Base-by-base conservation (phyloP, 1,284 basidiomycete genomes). In the Rhodotorula mucilaginosa region DNA sequence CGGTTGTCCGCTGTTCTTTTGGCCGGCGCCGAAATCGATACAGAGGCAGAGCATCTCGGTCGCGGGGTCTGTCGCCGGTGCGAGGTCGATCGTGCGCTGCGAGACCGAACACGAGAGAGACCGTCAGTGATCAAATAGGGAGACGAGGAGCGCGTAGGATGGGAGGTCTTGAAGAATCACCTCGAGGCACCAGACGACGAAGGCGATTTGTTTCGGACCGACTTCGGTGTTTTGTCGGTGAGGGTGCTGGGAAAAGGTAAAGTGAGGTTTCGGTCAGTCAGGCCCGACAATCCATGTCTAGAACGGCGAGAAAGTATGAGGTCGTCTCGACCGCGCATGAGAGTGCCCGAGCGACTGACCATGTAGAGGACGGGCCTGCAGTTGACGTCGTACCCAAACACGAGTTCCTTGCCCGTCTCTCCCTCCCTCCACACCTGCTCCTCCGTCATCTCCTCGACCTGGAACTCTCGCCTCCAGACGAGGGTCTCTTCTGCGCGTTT, bases 101-200 rank as follows among this genome's bases (percentile, higher is more conserved):
- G 26, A 26, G 29, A 5, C 26, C 13, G 6, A 31, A 1, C 1
- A 12, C 6, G 12, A 6, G 19, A n/a, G 16, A 77, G 74, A 58
- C 72, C 76, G 51, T 76, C 74, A 70, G 75, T 72, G 15, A 29
- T 31, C 26, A 26, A 26, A 26, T 26, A 26, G 26, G 26, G 26
- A 26, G 26, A 26, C 26, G 15, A 29, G n/a, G 29, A 3, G 26
- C 26, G n/a, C 26, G 26, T 13, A n/a, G 13, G 48, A 51, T 4
- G 49, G 6, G 49, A 18, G 49, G 49, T 6, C 18, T 23, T 23
- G 19, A 19, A 49, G 52, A 75, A 52, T 73, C 75, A 68, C 71
- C 54, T 83, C 82, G 29, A 83, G 76, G 67, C 80, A 79, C 81
- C 81, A 83, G 5, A 83, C 81, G 47, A 82, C 81, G 58, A 79